phyloP scores from a whole-genome alignment of 148 eudicot genomes.

The Silene conica region DNA sequence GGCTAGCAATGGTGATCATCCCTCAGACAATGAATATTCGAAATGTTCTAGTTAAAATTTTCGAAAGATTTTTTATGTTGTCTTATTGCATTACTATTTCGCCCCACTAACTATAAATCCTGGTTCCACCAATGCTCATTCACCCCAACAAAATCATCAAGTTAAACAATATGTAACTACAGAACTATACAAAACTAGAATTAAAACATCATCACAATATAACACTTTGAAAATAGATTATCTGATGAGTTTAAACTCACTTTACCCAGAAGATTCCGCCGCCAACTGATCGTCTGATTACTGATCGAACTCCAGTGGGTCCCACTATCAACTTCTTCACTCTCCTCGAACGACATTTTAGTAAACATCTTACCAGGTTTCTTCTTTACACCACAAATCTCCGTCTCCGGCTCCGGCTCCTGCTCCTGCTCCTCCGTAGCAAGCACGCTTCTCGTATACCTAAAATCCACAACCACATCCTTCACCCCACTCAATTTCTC shows the following conservation, averaged over 20 bases:
- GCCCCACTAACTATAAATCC: too few relatives aligned
- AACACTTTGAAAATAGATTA: not conserved
- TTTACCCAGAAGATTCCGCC: slow-evolving; percentile 58
- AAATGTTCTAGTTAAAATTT: too few relatives aligned
- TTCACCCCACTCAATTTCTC: slow-evolving; percentile 57
- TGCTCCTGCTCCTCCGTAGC: slow-evolving; percentile 27
- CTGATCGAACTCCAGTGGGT: slow-evolving; percentile 23
- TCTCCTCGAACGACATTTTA: slow-evolving; percentile 68
- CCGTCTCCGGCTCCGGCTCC: slow-evolving; percentile 21
- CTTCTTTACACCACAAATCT: slow-evolving; percentile 63
- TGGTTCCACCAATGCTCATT: not conserved
- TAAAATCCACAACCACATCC: slow-evolving; percentile 64
- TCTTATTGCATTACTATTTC: too few relatives aligned
- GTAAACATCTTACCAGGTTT: slow-evolving; percentile 91
- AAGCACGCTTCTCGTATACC: slow-evolving; percentile 55
- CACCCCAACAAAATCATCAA: not conserved
- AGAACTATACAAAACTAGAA: slow-evolving; percentile 1
- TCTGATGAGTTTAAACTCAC: slow-evolving; percentile 24
- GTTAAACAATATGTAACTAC: not conserved
- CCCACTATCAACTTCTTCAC: slow-evolving; percentile 21
- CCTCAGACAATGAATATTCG: too few relatives aligned
- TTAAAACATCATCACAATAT: not conserved
- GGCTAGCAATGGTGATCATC: too few relatives aligned
- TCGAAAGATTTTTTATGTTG: too few relatives aligned
- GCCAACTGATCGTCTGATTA: slow-evolving; percentile 45